These are phyloP conservation scores for Mortierella sp. DNA, from an alignment of 371 early-diverging fungal genomes.

Conservation along the genomic window DNA sequence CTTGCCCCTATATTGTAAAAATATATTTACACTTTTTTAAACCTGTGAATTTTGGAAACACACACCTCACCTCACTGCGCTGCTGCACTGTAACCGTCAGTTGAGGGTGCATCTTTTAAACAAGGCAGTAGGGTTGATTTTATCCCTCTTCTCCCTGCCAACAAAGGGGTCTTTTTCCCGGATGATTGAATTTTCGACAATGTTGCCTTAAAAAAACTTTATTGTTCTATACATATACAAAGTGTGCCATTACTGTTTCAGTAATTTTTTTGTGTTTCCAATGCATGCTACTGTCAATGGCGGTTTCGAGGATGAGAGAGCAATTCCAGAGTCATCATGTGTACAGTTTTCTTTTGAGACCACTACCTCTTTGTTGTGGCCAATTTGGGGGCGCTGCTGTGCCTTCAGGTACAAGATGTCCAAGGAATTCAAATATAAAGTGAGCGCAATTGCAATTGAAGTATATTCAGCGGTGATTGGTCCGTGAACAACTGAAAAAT, in stretches of 20 bases:
- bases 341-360: background rate
- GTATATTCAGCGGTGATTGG: background rate
- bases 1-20: background rate
- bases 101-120: too few species aligned
- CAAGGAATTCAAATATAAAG: background rate
- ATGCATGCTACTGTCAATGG: background rate
- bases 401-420: background rate
- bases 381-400: constrained; percentile 1
- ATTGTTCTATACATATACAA: too few species aligned
- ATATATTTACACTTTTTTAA: background rate
- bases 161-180: too few species aligned
- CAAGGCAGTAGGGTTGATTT: background rate
- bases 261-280: too few species aligned
- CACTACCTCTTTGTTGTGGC: background rate
- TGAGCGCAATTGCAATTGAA: constrained; percentile 2
- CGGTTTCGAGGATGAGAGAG: background rate
- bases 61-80: too few species aligned
- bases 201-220: too few species aligned
- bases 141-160: background rate
- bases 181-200: too few species aligned
- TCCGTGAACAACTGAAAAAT: background rate
- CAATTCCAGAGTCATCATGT: background rate
- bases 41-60: background rate
- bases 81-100: too few species aligned
- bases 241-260: too few species aligned